Base-by-base conservation (phyloP, 306 rosid species). In the Vicia villosa region DNA sequence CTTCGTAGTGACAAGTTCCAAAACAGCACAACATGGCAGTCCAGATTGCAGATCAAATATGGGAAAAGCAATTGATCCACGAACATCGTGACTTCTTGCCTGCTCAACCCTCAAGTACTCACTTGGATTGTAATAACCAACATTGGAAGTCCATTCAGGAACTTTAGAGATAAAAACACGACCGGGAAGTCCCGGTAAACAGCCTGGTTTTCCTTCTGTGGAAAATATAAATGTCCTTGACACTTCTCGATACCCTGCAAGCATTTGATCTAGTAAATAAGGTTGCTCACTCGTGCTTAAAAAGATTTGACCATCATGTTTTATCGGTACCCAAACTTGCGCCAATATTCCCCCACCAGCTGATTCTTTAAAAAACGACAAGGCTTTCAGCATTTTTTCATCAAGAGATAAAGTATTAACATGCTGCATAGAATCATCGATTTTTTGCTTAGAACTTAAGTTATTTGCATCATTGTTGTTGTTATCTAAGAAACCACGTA, bases 101-200 rank as follows among this genome's bases (percentile, higher is more conserved):
- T 88, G 89, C 24, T 92, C 91, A 36, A 78, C 80, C 69, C 96
- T 71, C 73, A 83, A 59, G 68, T 92, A 92, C 89, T 92, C 98
- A 47, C 12, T 24, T 60, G 78, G 84, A 40, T 66, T 81, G 83
- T 92, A 92, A 77, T 83, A 89, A 62, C 85, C 77, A 73, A 92
- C 85, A 77, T 92, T 75, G 28, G 98, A 92, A 66, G 98, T 88
- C 98, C 98, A 92, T 80, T 92, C 98, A 38, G 91, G 92, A 72
- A 77, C 68, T 82, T 83, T 71, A 68, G 98, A 85, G 50, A 60
- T 75, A 69, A 87, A 92, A 19, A 92, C 98, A 79, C 98, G 98
- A 43, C 98, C 96, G 52, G 96, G 96, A 83, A 92, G 92, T 52
- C 98, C 96, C 14, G 42, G 82, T 60, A 67, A 16, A 78, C 80